Evolutionary conservation across 768 basidiomycete genomes (phyloP), one percentile per base, ranked within the genome.

Genomic region (Rhodosporidiobolus sp.): DNA sequence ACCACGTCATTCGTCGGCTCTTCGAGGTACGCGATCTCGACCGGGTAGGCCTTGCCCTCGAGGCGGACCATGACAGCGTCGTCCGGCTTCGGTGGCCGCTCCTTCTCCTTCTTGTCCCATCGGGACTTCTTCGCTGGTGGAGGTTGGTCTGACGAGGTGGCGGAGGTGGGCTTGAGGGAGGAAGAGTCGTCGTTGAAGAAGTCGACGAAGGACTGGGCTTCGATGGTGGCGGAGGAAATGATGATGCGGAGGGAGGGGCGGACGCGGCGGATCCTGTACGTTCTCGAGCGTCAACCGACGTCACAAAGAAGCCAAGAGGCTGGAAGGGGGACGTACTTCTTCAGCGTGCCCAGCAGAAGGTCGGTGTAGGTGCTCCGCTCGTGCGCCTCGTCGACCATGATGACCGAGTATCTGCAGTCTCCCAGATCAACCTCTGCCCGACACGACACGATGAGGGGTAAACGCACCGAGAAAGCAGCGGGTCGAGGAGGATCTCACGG

Each of bases 321-420:
- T n/a, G n/a, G 57, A 55, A 17, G 4, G 30, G 34, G 22, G 57
- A 76, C 84, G 48, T 56, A 94, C 94, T 98, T 98, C 83, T 96
- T 95, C 58, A 99, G 82, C 26, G 97, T 82, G 0, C 95, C 95
- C 2, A 99, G 84, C 3, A 99, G 82, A 17, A 99, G 82, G 80
- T 99, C 96, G 1, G 94, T 97, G 80, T 97, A 95, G n/a, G 92
- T 84, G 78, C 92, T 92, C 46, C 96, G 85, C 79, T 99, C 96
- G 80, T 99, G 96, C 0, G 93, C 96, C 83, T 98, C 96, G 77
- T 99, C 96, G 58, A 99, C 93, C 94, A 99, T 98, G 72, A 98
- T 90, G 17, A 94, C 92, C 78, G 92, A 95, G 78, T 94, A 97
- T 34, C 89, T 88, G 79, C 88, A n/a, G n/a, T n/a, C n/a, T n/a